Base-by-base conservation (phyloP, 306 rosid genomes). In the Neltuma alba region DNA sequence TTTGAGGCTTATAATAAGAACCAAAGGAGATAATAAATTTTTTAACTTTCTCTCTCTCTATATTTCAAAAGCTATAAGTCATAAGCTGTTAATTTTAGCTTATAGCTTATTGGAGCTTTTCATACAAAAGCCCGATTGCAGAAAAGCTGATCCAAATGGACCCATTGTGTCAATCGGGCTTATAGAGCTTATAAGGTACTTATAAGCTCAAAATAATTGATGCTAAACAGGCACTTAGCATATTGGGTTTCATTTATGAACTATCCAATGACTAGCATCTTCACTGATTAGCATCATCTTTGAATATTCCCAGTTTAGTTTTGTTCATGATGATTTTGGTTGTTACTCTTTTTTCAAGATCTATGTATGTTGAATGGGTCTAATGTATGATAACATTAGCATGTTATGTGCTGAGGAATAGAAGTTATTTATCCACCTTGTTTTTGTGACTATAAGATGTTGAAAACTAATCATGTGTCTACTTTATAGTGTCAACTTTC, bases 401-500 rank as follows among this genome's bases (percentile, higher is more conserved):
- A 36, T 21, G 52, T 75, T 20, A 52, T 76, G 37, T 79, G 47
- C 28, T 72, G 64, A 50, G 82, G 33, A 52, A 44, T 61, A 57
- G 36, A 79, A 71, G 60, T 76, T 82, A 65, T 40, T 60, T 67
- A 74, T 84, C 33, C 34, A 41, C 73, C 80, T 72, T 57, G 55
- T 50, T 44, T 42, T 28, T 75, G n/a, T 76, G 69, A 67, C 50
- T 27, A 64, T 60, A 79, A 78, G 28, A 44, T 4, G 13, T 61
- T 68, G 65, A 60, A 67, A 31, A 79, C 9, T 44, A 7, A 16
- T 78, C 40, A 23, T 34, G 58, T 76, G 37, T 45, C 76, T 54
- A 30, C 31, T 72, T 87, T 33, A 71, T 60, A 63, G 21, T 20
- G 70, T 57, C 77, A 66, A 38, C 48, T 66, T 8, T 38, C 33